Evolutionary conservation across 2,329 filamentous ascomycete species (phyloP).

Genomic region (Lecanosticta acicola): DNA sequence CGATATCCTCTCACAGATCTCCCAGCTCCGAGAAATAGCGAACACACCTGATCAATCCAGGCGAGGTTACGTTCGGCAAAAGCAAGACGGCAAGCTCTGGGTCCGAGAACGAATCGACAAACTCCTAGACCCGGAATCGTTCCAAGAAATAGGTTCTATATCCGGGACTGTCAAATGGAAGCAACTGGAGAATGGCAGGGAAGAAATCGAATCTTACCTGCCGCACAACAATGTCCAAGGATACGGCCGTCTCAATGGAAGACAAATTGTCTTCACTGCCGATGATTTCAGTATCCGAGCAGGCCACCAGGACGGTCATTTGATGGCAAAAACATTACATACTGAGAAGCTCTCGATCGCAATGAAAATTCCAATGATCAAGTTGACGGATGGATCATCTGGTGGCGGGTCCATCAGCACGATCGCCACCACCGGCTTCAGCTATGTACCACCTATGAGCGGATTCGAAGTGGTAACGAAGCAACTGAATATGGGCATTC

Average conservation of each 20-base stretch:
- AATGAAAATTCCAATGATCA: constrained; percentile 55
- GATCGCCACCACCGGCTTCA: constrained; percentile 51
- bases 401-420: constrained; percentile 59
- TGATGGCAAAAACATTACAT: constrained; percentile 52
- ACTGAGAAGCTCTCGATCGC: constrained; percentile 57
- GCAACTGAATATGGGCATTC: constrained; percentile 59
- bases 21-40: constrained; percentile 48
- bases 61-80: constrained; percentile 58
- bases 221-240: constrained; percentile 60
- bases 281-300: constrained; percentile 60
- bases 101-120: constrained; percentile 56
- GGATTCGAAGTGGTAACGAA: constrained; percentile 49
- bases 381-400: constrained; percentile 59
- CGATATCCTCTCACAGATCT: constrained; percentile 56
- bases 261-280: constrained; percentile 55
- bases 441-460: constrained; percentile 55
- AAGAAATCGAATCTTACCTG: constrained; percentile 48
- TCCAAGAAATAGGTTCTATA: constrained; percentile 56
- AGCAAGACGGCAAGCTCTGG: constrained; percentile 60
- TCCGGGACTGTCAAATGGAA: constrained; percentile 57
- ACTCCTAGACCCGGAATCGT: constrained; percentile 52
- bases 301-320: constrained; percentile 58
- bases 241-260: constrained; percentile 44
- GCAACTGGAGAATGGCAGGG: constrained; percentile 39
- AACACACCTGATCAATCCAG: constrained; percentile 50